A percentile compares a stretch with the other conserved stretches of the same genome.
Conservation (phyloP, 2,329 filamentous ascomycete species). For the Nannizziopsis arthrosporioides region DNA sequence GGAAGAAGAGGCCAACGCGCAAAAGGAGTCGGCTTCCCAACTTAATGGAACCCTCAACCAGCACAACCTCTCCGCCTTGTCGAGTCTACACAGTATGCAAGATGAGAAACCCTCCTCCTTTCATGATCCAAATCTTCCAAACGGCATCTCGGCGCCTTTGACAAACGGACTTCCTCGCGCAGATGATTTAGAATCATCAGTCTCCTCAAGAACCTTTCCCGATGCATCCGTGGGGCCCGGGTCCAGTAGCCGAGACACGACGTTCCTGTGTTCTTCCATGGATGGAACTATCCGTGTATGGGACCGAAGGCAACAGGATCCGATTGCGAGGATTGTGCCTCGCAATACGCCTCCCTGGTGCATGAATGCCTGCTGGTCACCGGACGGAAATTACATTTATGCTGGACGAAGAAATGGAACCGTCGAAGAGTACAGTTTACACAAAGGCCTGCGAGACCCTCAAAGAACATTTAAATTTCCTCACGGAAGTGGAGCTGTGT, state of each 20-base stretch:
- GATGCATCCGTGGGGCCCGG: conserved; percentile 23
- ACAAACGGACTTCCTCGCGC: conserved; percentile 34
- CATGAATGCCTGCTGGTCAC: conserved; percentile 93
- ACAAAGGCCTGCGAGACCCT: conserved; percentile 63
- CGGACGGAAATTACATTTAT: conserved; percentile 90
- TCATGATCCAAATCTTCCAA: conserved; percentile 14
- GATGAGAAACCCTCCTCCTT: conserved; percentile 5
- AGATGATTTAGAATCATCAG: conserved; percentile 29
- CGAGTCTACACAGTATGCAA: not conserved
- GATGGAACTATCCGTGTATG: conserved; percentile 40
- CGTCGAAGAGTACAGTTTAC: conserved; percentile 86
- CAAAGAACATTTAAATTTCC: conserved; percentile 78
- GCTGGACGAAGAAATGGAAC: conserved; percentile 81
- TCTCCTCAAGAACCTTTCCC: conserved; percentile 12
- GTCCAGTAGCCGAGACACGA: conserved; percentile 51
- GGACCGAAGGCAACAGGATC: conserved; percentile 53
- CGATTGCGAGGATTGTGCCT: conserved; percentile 67
- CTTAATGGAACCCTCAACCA: conserved; percentile 5
- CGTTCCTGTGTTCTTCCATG: conserved; percentile 65
- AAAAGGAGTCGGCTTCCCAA: conserved; percentile 14
- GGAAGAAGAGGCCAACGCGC: conserved; percentile 26
- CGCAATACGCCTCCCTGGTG: conserved; percentile 84
- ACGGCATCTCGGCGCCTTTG: conserved; percentile 22
- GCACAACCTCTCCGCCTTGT: conserved; percentile 1
- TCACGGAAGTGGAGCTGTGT: conserved; percentile 77